A percentile compares a stretch with the other conserved stretches of the same genome.
Conservation (phyloP, 441 rosid species). For the Theobroma grandiflorum region DNA sequence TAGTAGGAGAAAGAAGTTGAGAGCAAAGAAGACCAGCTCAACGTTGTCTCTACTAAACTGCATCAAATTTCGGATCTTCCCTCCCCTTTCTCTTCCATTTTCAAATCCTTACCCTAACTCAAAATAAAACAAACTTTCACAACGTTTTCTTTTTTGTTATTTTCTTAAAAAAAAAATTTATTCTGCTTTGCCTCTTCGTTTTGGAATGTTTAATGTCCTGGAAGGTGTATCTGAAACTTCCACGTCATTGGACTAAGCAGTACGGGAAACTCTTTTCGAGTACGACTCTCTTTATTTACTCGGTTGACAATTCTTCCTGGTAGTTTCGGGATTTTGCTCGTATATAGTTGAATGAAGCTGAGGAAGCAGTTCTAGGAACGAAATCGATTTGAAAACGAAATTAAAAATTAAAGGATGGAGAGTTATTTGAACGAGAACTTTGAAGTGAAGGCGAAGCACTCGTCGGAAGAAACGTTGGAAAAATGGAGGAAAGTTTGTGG, state of each 20-base stretch:
- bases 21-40: conserved; percentile 6
- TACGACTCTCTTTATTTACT: neutral
- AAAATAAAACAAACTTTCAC: neutral
- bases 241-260: neutral
- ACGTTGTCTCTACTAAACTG: neutral
- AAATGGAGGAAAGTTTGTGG: conserved; percentile 67
- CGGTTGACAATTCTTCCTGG: neutral
- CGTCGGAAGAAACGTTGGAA: conserved; percentile 58
- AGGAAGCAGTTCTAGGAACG: conserved; percentile 1
- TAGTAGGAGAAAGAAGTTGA: neutral
- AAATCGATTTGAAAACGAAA: neutral
- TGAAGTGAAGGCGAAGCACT: conserved; percentile 60
- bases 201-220: neutral
- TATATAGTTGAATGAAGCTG: conserved; percentile 24
- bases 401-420: conserved; percentile 51
- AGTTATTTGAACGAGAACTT: conserved; percentile 64
- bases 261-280: no score
- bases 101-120: neutral
- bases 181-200: neutral
- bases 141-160: neutral
- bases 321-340: neutral
- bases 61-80: conserved; percentile 23
- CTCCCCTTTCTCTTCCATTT: neutral
- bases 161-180: neutral
- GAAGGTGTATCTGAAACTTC: neutral